Evolutionary conservation across 331 rosid genomes (phyloP), one percentile per base, ranked within the genome.

Genomic region (Prunus yedoensis): DNA sequence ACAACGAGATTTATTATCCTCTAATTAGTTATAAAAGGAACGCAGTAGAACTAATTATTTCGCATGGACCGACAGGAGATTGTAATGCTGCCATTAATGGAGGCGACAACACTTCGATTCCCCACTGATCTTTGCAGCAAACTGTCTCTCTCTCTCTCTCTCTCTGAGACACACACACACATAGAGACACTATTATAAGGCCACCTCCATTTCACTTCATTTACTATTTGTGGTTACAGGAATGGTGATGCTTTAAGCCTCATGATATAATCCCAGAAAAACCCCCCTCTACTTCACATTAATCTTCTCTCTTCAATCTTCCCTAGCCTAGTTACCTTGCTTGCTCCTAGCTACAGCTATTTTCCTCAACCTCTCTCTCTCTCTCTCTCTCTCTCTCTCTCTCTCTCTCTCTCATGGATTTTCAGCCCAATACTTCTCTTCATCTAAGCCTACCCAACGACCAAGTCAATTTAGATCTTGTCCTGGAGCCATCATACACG

Each of bases 81-180:
- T 88, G 84, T 66, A 84, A 78, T 78, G 84, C 83, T 92, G 96
- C 95, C 96, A 83, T 88, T 89, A 85, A 68, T 91, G 88, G 84
- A 86, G 93, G 88, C 83, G 97, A 90, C 99, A 94, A 82, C 53
- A 66, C 83, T 83, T 88, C 66, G 89, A 89, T 87, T 89, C 93
- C 83, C 85, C 80, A 85, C 85, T 86, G 92, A 88, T 90, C 81
- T 83, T 73, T 83, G 91, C 88, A 84, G 86, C 82, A 71, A 82
- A 65, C 82, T 89, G 77, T 87, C 84, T 79, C 87, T 85, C 83
- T 79, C 85, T 83, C 79, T 83, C 80, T 74, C 75, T 64, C 59
- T 35, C 43, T 35, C 43, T 35, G 25, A 23, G 25, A 23, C 25
- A 6, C n/a, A 28, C 20, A 46, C 74, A 28, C 58, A 28, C 78